These are phyloP conservation scores for Podospora appendiculata DNA, from an alignment of 495 filamentous ascomycete species.

Conservation along the genomic window DNA sequence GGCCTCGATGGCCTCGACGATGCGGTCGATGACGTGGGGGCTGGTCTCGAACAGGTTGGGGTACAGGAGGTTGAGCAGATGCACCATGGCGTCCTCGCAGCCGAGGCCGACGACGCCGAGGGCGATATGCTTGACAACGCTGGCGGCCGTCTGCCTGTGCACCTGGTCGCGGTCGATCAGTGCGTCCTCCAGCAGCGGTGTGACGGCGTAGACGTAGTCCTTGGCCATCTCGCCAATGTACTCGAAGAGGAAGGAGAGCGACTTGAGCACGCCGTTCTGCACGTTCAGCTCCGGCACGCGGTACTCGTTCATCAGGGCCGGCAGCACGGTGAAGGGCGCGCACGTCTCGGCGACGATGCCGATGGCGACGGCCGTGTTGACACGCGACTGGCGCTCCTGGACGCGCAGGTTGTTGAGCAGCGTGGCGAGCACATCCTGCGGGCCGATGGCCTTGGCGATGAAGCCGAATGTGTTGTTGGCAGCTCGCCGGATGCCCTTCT, in stretches of 20 bases:
- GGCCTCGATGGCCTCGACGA: conserved; percentile 96
- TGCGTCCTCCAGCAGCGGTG: conserved; percentile 93
- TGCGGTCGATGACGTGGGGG: conserved; percentile 96
- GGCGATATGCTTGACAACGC: conserved; percentile 94
- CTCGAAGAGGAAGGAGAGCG: conserved; percentile 94
- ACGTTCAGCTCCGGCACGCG: conserved; percentile 97
- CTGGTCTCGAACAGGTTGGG: conserved; percentile 98
- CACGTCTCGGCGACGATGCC: conserved; percentile 99
- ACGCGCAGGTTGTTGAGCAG: conserved; percentile 94
- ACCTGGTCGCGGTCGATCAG: conserved; percentile 98
- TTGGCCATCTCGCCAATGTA: conserved; percentile 99
- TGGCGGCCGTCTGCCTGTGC: conserved; percentile 92
- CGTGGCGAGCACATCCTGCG: conserved; percentile 93
- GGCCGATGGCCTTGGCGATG: conserved; percentile 98
- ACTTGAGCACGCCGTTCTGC: conserved; percentile 96
- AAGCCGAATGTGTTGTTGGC: conserved; percentile 99
- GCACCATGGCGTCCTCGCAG: conserved; percentile 98
- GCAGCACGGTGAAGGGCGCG: conserved; percentile 97
- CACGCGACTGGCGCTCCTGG: conserved; percentile 94
- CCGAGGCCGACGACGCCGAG: conserved; percentile 92
- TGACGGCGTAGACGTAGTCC: conserved; percentile 98
- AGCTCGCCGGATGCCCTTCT: conserved; percentile 96
- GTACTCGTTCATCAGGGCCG: conserved; percentile 99
- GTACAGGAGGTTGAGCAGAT: conserved; percentile 91
- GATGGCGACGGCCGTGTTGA: conserved; percentile 97